phyloP scores from a whole-genome alignment of 2,329 filamentous ascomycete species.

The Juglanconis sp. region DNA sequence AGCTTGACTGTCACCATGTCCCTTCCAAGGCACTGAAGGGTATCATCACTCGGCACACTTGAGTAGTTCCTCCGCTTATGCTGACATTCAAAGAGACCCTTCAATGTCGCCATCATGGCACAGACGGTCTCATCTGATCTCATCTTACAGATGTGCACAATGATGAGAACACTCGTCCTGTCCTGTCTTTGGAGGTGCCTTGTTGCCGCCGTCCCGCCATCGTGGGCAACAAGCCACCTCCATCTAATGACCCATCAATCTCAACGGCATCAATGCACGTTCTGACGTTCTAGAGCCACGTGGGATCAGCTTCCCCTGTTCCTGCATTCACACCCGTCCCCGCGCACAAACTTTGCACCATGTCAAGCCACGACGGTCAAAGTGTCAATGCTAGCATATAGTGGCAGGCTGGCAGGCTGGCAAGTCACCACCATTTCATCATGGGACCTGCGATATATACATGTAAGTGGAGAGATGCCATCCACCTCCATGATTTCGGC shows the following conservation, averaged over 20 bases:
- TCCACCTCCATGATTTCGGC: too few species aligned
- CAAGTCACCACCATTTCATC: neutral
- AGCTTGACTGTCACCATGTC: too few species aligned
- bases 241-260: neutral
- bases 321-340: neutral
- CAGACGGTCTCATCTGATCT: conserved; percentile 11
- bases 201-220: neutral
- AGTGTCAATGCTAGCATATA: neutral
- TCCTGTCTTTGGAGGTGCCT: neutral
- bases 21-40: neutral
- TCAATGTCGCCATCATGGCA: too few species aligned
- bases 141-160: neutral
- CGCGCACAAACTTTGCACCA: neutral
- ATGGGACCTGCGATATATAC: neutral
- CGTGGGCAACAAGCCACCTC: too few species aligned
- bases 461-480: too few species aligned
- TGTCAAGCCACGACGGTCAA: neutral
- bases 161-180: neutral
- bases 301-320: neutral
- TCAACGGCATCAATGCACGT: conserved; percentile 1
- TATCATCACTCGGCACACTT: neutral
- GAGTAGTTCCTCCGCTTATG: neutral
- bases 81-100: neutral
- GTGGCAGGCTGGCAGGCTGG: too few species aligned
- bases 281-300: neutral